Evolutionary conservation across 257 asterid genomes (phyloP).

Genomic region (Scutellaria galericulata): DNA sequence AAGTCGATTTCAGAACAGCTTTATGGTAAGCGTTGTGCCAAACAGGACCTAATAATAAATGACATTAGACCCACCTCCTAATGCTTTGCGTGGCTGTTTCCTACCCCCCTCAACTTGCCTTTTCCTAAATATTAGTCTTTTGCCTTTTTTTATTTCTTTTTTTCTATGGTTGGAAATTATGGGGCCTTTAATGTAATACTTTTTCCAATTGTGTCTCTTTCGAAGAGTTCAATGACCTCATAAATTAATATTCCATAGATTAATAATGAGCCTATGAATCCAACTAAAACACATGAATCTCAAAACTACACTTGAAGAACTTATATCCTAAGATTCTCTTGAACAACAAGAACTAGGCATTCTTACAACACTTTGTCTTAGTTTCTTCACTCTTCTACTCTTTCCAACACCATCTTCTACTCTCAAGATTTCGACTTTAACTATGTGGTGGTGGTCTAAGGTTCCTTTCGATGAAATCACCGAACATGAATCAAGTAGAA

Average conservation of each 20-base stretch:
- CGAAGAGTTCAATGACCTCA: no score
- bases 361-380: slow-evolving; percentile 45
- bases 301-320: slow-evolving; percentile 3
- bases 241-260: no score
- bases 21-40: slow-evolving; percentile 7
- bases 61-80: slow-evolving; percentile 12
- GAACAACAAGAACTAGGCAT: slow-evolving; percentile 54
- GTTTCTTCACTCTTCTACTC: slow-evolving; percentile 37
- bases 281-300: no score
- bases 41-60: slow-evolving; percentile 33
- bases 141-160: background rate
- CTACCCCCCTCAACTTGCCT: background rate
- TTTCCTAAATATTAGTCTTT: slow-evolving; percentile 22
- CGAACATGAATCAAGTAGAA: no score
- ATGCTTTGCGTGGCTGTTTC: slow-evolving; percentile 37
- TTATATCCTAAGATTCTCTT: slow-evolving; percentile 38
- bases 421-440: slow-evolving; percentile 72
- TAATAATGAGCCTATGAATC: no score
- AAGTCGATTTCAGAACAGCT: slow-evolving; percentile 33
- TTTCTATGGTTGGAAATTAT: background rate
- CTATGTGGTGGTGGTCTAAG: slow-evolving; percentile 72
- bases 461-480: no score
- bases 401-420: slow-evolving; percentile 29
- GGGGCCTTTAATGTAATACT: background rate
- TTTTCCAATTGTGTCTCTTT: no score